Percentiles rank a stretch among this genome's conserved stretches.
phyloP scores from a whole-genome alignment of 345 rosid species.

The Geranium brycei region DNA sequence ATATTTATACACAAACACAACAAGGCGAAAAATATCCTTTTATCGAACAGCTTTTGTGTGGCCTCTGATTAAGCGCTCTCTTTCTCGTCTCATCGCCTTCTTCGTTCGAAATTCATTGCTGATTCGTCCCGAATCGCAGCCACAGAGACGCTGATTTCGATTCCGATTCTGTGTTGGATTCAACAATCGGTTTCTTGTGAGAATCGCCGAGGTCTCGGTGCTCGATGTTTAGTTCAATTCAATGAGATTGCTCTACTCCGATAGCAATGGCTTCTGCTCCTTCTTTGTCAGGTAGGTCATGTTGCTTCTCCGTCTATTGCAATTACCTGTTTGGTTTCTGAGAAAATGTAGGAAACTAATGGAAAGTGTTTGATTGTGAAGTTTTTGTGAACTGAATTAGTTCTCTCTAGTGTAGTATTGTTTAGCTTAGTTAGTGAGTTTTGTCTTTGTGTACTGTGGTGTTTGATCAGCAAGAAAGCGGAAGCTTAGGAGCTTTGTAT shows the following conservation, averaged over 20 bases:
- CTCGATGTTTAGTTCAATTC: conserved; percentile 30
- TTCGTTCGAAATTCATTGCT: conserved; percentile 12
- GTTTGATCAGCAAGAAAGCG: neutral
- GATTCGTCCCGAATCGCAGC: conserved; percentile 9
- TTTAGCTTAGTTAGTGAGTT: neutral
- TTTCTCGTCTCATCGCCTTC: conserved; percentile 36
- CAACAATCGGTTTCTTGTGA: conserved; percentile 1
- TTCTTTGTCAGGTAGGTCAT: conserved; percentile 55
- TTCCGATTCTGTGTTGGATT: conserved; percentile 4
- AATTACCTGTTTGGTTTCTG: conserved; percentile 8
- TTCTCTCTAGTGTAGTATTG: neutral
- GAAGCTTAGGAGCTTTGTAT: neutral
- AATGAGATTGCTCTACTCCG: conserved; percentile 13
- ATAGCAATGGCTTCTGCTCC: conserved; percentile 63
- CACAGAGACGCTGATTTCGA: conserved; percentile 7
- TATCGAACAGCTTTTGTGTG: conserved; percentile 42
- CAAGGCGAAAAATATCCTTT: conserved; percentile 18
- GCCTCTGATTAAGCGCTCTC: conserved; percentile 23
- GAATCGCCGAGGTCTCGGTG: conserved; percentile 3
- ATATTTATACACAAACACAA: no score
- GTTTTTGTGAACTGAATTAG: neutral
- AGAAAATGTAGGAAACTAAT: conserved; percentile 11
- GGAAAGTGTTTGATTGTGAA: conserved; percentile 6
- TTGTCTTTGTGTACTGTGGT: neutral
- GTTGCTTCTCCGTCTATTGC: neutral